Evolutionary conservation across 2,329 filamentous ascomycete species (phyloP), one percentile per base, ranked within the genome.

Genomic region (Stemphylium lycopersici): DNA sequence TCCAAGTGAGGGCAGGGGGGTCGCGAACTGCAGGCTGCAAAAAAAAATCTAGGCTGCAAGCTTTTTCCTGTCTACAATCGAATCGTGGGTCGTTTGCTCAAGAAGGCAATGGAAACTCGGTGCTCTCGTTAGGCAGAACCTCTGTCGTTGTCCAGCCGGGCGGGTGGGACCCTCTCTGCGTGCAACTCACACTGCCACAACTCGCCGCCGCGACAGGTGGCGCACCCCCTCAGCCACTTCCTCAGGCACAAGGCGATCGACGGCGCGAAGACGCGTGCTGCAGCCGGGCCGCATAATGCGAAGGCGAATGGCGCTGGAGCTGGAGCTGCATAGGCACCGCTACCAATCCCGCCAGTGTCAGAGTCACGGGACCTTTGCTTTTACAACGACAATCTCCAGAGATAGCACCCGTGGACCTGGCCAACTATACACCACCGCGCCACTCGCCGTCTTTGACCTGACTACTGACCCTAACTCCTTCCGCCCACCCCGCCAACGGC

Each of bases 101-200:
- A 59, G 16, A 61, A 68, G 61, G 62, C 55, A 57, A 62, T 68
- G 62, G 61, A 66, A 66, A 40, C 33, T 12, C 18, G 38, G 36
- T 40, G 29, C 22, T 20, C 36, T 29, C 20, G 40, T 18, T 51
- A 42, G 52, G 46, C 49, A 52, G 49, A 47, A 32, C 34, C 36
- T 48, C 46, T 31, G 42, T 20, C 20, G 20, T 20, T 3, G 20
- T 20, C 20, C 20, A 20, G 4, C 20, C 4, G 20, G 20, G 20
- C 4, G 20, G 20, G 20, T 20, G 20, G 20, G 20, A 20, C 20
- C 20, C 47, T 42, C 33, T 48, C 38, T 22, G 44, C 48, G 31
- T 37, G 33, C 15, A 26, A 22, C 8, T 26, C 18, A 20, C 34
- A 3, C 41, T 20, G 48, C 40, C 48, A 46, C 40, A 46, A 18